Evolutionary conservation across 2,329 filamentous ascomycete genomes (phyloP).

Genomic region (Calonectria multiphialidica): DNA sequence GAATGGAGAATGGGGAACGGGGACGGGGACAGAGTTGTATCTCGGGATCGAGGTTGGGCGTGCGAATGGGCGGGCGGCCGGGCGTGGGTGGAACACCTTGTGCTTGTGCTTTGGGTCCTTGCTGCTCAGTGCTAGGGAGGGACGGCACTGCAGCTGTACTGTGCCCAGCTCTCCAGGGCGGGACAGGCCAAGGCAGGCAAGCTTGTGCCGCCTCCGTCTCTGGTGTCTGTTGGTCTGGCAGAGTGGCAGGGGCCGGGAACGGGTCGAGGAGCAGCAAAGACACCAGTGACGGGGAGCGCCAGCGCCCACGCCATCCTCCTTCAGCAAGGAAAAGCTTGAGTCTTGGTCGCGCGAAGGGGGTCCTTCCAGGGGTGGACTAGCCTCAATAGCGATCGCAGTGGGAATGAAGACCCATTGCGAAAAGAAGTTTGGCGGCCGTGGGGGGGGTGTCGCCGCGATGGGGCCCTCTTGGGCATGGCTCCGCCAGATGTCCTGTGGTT

Average conservation of each 20-base stretch:
- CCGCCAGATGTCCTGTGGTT: constrained; percentile 34
- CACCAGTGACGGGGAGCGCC: background rate
- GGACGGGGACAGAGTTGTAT: constrained; percentile 45
- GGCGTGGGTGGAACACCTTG: constrained; percentile 38
- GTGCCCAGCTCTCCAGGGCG: constrained; percentile 11
- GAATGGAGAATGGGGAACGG: constrained; percentile 41
- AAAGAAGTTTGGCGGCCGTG: constrained; percentile 46
- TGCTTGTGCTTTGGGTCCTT: constrained; percentile 17
- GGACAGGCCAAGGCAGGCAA: constrained; percentile 7
- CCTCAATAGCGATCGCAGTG: constrained; percentile 39
- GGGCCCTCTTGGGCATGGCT: constrained; percentile 33
- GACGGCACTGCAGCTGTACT: constrained; percentile 22
- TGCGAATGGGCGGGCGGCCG: constrained; percentile 37
- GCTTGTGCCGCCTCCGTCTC: background rate
- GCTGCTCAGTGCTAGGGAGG: constrained; percentile 2
- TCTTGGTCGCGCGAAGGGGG: constrained; percentile 28
- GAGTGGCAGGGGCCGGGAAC: constrained; percentile 9
- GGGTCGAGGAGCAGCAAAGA: constrained; percentile 4
- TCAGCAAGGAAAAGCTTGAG: constrained; percentile 40
- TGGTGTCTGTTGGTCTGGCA: constrained; percentile 8
- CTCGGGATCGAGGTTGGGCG: constrained; percentile 44
- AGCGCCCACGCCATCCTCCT: background rate
- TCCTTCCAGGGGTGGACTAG: constrained; percentile 38
- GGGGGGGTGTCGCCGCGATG: constrained; percentile 35
- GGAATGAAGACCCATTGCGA: constrained; percentile 44